Evolutionary conservation across 164 flowering plant genomes (phyloP).

Genomic region (Taxillus chinensis): DNA sequence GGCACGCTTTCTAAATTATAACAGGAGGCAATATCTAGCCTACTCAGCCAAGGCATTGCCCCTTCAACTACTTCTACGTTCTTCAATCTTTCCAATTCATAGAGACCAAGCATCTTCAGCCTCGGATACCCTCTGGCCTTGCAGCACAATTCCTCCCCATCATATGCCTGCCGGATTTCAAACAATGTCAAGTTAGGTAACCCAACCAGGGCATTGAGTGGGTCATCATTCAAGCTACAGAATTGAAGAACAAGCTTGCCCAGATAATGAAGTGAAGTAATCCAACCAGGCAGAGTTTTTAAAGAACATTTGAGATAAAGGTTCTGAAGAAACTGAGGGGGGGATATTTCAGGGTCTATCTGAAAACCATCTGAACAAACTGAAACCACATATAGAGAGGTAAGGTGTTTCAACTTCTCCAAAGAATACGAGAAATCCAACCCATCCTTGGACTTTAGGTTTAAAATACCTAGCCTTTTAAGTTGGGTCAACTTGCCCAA

Average conservation of each 20-base stretch:
- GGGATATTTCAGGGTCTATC: background rate
- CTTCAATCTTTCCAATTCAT: slow-evolving; percentile 4
- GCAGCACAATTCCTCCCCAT: slow-evolving; percentile 11
- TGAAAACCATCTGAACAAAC: background rate
- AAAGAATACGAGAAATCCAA: slow-evolving; percentile 7
- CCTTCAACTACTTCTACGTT: slow-evolving; percentile 12
- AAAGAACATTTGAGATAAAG: background rate
- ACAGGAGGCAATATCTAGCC: background rate
- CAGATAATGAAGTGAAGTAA: background rate
- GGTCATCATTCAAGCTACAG: background rate
- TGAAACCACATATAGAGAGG: background rate
- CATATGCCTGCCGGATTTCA: slow-evolving; percentile 8
- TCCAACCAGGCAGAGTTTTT: background rate
- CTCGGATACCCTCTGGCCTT: slow-evolving; percentile 14
- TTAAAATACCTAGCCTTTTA: slow-evolving; percentile 8
- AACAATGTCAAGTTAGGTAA: background rate
- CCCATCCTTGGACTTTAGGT: slow-evolving; percentile 7
- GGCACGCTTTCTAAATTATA: slow-evolving; percentile 9
- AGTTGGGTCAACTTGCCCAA: slow-evolving; percentile 10
- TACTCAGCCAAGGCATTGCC: slow-evolving; percentile 5
- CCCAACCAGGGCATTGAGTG: background rate
- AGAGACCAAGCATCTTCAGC: slow-evolving; percentile 15
- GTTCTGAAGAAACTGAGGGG: background rate
- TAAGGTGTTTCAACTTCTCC: slow-evolving; percentile 6
- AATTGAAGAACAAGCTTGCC: background rate